phyloP scores from a whole-genome alignment of 805 yeast species.

The Debaryomyces prosopidis region DNA sequence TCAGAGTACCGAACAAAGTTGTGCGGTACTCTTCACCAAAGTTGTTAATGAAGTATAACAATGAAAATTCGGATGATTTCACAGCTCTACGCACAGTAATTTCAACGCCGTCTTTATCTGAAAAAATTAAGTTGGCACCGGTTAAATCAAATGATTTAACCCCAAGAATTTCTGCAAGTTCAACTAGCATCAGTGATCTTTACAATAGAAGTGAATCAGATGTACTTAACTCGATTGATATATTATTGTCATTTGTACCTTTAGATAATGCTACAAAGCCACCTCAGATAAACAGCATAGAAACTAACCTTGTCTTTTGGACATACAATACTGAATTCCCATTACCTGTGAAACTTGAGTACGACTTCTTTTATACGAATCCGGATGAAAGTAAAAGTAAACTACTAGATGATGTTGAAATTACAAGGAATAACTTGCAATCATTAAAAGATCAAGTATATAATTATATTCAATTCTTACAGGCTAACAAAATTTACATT shows the following conservation, averaged over 20 bases:
- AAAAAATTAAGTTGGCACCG: background rate
- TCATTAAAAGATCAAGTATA: conserved; percentile 32
- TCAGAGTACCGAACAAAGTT: conserved; percentile 32
- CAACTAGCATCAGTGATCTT: conserved; percentile 24
- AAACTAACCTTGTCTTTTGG: conserved; percentile 41
- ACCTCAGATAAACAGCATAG: conserved; percentile 35
- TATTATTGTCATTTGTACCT: conserved; percentile 29
- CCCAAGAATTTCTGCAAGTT: conserved; percentile 3
- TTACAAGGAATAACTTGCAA: conserved; percentile 36
- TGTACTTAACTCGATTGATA: conserved; percentile 20
- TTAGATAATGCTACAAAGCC: conserved; percentile 24
- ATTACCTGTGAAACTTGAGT: conserved; percentile 37
- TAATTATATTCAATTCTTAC: conserved; percentile 34
- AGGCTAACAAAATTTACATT: conserved; percentile 30
- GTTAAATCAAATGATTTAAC: background rate
- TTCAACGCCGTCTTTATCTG: background rate
- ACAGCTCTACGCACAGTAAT: background rate
- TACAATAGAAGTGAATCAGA: conserved; percentile 30
- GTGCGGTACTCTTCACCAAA: conserved; percentile 39
- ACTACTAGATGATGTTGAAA: conserved; percentile 26
- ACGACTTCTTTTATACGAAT: conserved; percentile 41
- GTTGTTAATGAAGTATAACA: conserved; percentile 37
- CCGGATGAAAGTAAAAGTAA: conserved; percentile 18
- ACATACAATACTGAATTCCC: conserved; percentile 42
- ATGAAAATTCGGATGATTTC: conserved; percentile 13